These are phyloP conservation scores for Ilex aquifolium DNA, from an alignment of 257 asterid genomes.

Conservation along the genomic window DNA sequence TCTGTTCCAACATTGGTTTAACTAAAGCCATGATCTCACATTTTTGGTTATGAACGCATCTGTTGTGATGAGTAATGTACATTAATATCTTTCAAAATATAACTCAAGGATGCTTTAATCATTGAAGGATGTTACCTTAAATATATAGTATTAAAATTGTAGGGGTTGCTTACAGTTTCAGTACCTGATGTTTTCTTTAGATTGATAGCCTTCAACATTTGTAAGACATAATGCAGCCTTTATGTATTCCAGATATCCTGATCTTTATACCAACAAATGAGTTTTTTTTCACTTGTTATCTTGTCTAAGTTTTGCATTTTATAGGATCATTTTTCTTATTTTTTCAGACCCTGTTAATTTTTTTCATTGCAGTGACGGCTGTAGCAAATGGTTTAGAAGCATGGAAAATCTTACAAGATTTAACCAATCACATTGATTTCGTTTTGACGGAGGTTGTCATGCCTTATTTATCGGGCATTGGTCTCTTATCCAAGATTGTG, in stretches of 20 bases:
- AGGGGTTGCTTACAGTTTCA: no score
- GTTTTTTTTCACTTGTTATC: background rate
- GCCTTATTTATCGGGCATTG: conserved; percentile 41
- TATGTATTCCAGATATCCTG: background rate
- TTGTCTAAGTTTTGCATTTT: background rate
- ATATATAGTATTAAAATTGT: no score
- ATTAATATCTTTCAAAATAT: no score
- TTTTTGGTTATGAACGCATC: no score
- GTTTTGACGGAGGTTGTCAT: conserved; percentile 38
- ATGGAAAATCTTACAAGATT: conserved; percentile 35
- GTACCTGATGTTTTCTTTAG: no score
- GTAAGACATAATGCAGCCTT: background rate
- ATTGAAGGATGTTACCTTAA: no score
- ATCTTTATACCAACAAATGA: background rate
- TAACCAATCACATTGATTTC: conserved; percentile 36
- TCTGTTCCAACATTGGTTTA: no score
- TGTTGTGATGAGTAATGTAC: no score
- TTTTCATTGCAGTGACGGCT: conserved; percentile 30
- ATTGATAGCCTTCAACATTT: no score
- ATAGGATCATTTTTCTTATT: background rate
- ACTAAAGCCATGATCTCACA: no score
- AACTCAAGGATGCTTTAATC: no score
- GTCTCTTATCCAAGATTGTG: conserved; percentile 37
- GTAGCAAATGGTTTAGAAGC: conserved; percentile 43
- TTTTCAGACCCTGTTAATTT: background rate